Conservation (phyloP, 225 moss, liverwort and hornwort genomes). For the Physcomitrium patens region DNA sequence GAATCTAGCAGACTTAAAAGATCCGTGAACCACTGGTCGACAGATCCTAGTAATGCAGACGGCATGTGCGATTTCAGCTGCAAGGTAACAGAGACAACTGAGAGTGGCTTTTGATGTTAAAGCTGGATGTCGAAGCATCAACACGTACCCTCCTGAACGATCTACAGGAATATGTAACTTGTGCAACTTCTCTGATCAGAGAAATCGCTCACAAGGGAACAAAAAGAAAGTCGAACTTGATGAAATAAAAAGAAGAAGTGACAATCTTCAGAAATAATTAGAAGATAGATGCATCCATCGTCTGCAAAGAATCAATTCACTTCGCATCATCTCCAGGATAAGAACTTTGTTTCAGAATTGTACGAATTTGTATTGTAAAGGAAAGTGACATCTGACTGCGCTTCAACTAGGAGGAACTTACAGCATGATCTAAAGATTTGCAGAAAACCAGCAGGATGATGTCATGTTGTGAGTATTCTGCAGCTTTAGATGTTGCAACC, state of each 20-base stretch:
- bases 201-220: neutral
- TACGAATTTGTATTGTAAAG: too few species aligned
- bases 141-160: neutral
- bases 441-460: constrained; percentile 73
- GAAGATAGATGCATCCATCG: too few species aligned
- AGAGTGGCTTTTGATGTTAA: neutral
- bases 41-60: constrained; percentile 47
- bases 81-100: constrained; percentile 10
- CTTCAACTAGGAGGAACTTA: constrained; percentile 39
- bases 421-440: constrained; percentile 82
- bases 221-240: neutral
- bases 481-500: constrained; percentile 71
- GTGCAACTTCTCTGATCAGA: neutral
- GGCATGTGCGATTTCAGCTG: constrained; percentile 94
- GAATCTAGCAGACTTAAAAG: constrained; percentile 67
- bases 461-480: constrained; percentile 68
- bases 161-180: neutral
- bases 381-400: neutral
- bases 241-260: neutral
- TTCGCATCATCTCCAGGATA: neutral
- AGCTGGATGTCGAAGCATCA: neutral
- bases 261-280: neutral
- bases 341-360: neutral
- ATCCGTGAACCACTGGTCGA: constrained; percentile 82
- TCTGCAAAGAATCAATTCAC: too few species aligned